phyloP scores from a whole-genome alignment of 352 stramenopile genomes.

The Globisporangium polare region DNA sequence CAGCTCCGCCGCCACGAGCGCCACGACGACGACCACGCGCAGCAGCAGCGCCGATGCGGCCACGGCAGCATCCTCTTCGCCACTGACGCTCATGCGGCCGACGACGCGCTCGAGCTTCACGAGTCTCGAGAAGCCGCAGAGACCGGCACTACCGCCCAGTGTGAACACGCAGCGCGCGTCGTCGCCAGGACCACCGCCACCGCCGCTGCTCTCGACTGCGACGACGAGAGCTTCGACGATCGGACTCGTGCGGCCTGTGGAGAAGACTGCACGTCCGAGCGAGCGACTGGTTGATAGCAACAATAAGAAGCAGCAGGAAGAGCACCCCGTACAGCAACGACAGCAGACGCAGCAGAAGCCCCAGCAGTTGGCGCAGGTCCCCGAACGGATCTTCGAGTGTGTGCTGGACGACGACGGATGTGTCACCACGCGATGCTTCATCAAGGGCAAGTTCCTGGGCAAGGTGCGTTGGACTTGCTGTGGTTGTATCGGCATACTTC shows the following conservation, averaged over 20 bases:
- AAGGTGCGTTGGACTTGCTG: conserved; percentile 59
- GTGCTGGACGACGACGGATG: conserved; percentile 47
- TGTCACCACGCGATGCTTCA: conserved; percentile 75
- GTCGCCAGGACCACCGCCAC: neutral
- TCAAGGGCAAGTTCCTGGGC: conserved; percentile 92
- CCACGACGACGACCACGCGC: conserved; percentile 3
- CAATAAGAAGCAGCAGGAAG: conserved; percentile 10
- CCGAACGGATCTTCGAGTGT: conserved; percentile 64
- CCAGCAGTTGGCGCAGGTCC: conserved; percentile 21
- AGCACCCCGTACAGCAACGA: conserved; percentile 1
- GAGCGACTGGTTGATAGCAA: neutral
- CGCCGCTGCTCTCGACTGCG: conserved; percentile 1
- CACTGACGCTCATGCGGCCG: neutral
- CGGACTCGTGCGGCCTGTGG: conserved; percentile 10
- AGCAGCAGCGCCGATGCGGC: neutral
- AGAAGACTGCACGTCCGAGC: conserved; percentile 7
- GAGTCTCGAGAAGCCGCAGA: neutral
- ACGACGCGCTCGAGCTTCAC: conserved; percentile 5
- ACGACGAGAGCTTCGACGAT: conserved; percentile 6
- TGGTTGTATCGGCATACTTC: neutral
- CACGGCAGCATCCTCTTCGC: neutral
- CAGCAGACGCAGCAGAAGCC: conserved; percentile 2
- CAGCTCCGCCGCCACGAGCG: conserved; percentile 5
- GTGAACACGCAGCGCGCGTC: conserved; percentile 13
- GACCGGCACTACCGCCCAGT: conserved; percentile 6